A percentile compares a stretch with the other conserved stretches of the same genome.
Conservation (phyloP, 1,284 basidiomycete species). For the Cutaneotrichosporon sp. region DNA sequence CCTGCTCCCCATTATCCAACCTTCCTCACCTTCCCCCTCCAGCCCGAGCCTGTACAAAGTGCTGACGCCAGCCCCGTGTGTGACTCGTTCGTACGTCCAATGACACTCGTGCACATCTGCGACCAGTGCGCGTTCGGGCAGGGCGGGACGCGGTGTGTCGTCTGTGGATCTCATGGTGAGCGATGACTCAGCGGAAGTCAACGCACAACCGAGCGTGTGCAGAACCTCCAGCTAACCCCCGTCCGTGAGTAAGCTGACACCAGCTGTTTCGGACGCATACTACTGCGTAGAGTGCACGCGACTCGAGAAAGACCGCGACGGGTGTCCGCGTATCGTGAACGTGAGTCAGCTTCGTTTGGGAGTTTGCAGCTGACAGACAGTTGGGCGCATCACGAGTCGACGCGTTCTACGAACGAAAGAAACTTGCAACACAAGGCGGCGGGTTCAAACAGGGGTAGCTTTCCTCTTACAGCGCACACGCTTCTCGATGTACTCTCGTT, state of each 20-base stretch:
- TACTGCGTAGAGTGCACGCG: slow-evolving; percentile 96
- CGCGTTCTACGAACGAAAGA: slow-evolving; percentile 51
- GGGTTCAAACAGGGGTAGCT: slow-evolving; percentile 43
- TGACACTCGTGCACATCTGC: slow-evolving; percentile 95
- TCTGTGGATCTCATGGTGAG: slow-evolving; percentile 88
- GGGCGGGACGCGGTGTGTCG: slow-evolving; percentile 94
- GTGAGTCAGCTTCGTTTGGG: slow-evolving; percentile 28
- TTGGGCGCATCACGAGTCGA: slow-evolving; percentile 51
- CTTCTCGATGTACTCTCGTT: too few species aligned
- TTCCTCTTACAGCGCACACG: not conserved
- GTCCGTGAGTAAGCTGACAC: not conserved
- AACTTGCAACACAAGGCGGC: slow-evolving; percentile 41
- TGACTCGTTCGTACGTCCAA: slow-evolving; percentile 97
- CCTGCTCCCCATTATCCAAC: not conserved
- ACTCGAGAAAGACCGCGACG: slow-evolving; percentile 95
- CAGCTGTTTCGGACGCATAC: slow-evolving; percentile 95
- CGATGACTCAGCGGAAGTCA: slow-evolving; percentile 19
- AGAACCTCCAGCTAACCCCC: not conserved
- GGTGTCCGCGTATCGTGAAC: slow-evolving; percentile 98
- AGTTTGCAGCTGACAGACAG: slow-evolving; percentile 23
- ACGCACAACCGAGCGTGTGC: not conserved
- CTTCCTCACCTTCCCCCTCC: not conserved
- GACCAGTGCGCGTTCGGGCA: slow-evolving; percentile 99
- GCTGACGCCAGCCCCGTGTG: slow-evolving; percentile 78
- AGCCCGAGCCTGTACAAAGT: not conserved